Percentiles rank a stretch among this genome's conserved stretches.
Evolutionary conservation across 1,284 basidiomycete species (phyloP).

Genomic region (Irpex sp.): DNA sequence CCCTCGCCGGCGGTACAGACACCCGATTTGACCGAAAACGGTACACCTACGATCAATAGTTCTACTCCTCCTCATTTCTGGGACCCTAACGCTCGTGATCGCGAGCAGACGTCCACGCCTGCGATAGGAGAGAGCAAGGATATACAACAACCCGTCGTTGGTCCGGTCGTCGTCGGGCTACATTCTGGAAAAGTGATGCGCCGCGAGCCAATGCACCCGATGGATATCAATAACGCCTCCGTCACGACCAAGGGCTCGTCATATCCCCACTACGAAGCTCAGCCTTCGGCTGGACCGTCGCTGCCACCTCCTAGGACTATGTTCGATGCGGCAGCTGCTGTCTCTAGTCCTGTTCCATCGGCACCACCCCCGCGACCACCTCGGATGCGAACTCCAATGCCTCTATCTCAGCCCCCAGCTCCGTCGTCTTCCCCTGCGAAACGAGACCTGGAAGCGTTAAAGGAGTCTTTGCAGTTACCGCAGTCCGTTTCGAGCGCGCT

Average conservation of each 20-base stretch:
- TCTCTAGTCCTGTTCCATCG: slow-evolving; percentile 32
- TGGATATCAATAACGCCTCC: slow-evolving; percentile 5
- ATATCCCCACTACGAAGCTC: slow-evolving; percentile 62
- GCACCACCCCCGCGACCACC: slow-evolving; percentile 66
- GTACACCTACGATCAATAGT: slow-evolving; percentile 12
- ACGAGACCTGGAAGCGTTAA: slow-evolving; percentile 50
- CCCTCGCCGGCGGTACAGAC: slow-evolving; percentile 39
- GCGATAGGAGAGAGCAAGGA: slow-evolving; percentile 56
- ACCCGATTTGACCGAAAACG: slow-evolving; percentile 28
- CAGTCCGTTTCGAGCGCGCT: slow-evolving; percentile 48
- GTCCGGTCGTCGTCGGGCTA: slow-evolving; percentile 52
- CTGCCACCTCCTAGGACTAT: slow-evolving; percentile 61
- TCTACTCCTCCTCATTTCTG: slow-evolving; percentile 3
- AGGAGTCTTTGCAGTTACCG: slow-evolving; percentile 54
- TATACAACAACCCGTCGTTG: slow-evolving; percentile 52
- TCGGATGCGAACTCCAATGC: slow-evolving; percentile 32
- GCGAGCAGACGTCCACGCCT: slow-evolving; percentile 39
- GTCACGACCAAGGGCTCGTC: slow-evolving; percentile 20
- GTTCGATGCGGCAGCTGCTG: slow-evolving; percentile 27
- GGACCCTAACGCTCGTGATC: slow-evolving; percentile 11
- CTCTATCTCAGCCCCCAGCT: slow-evolving; percentile 33
- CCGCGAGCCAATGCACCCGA: slow-evolving; percentile 9
- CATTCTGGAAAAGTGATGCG: slow-evolving; percentile 21
- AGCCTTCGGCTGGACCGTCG: slow-evolving; percentile 68
- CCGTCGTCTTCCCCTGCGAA: slow-evolving; percentile 25